Percentiles rank a stretch among this genome's conserved stretches.
These are phyloP conservation scores for Eleusine coracana DNA, from an alignment of 176 grass and related monocot genomes.

Conservation along the genomic window DNA sequence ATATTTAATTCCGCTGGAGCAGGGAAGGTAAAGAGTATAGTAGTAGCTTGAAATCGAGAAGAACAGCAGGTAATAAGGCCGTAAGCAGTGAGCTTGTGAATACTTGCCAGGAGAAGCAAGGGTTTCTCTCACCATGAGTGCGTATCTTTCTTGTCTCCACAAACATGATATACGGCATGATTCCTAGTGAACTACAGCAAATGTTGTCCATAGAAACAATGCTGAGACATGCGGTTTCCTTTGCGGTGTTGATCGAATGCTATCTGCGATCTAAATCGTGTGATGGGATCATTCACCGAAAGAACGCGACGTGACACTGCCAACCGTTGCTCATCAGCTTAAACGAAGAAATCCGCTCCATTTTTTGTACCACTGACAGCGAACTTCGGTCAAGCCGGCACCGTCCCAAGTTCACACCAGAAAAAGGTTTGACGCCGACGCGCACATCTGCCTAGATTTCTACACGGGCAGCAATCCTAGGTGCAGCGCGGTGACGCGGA, in stretches of 20 bases:
- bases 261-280: background rate
- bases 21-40: no score
- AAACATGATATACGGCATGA: background rate
- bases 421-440: constrained; percentile 44
- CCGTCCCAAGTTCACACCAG: constrained; percentile 3
- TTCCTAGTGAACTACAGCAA: background rate
- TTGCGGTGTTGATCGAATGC: background rate
- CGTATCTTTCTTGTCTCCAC: background rate
- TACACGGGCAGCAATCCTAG: constrained; percentile 21
- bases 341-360: constrained; percentile 28
- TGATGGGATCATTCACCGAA: constrained; percentile 43
- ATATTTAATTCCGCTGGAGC: background rate
- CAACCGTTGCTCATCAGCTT: constrained; percentile 22
- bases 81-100: no score
- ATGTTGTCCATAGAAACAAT: background rate
- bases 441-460: constrained; percentile 29
- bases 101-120: no score
- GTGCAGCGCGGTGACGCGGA: constrained; percentile 8
- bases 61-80: no score
- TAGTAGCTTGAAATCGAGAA: no score
- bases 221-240: background rate
- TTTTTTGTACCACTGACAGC: constrained; percentile 28
- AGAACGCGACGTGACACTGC: background rate
- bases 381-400: constrained; percentile 30
- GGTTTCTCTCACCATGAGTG: background rate